Evolutionary conservation across 192 early-diverging fungal genomes (phyloP).

Genomic region (Rhizophagus prolifer): DNA sequence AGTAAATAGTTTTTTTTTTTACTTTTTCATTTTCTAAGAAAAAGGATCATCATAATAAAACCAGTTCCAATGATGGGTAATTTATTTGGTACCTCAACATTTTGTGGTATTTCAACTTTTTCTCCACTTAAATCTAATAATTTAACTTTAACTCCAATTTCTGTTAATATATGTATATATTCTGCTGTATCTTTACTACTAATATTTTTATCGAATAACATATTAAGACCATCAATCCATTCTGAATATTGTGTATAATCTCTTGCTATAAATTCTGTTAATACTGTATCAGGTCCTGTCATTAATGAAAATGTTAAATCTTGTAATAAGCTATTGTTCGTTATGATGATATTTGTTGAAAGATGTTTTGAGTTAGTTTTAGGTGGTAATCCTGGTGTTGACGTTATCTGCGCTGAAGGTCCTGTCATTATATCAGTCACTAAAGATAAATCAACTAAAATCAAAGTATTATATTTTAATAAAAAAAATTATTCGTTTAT

Average conservation of each 20-base stretch:
- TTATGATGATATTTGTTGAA: no score
- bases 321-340: no score
- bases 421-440: constrained; percentile 36
- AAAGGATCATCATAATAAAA: constrained; percentile 32
- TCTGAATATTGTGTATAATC: constrained; percentile 51
- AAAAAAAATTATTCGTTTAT: background rate
- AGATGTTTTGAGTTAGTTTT: background rate
- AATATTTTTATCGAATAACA: constrained; percentile 67
- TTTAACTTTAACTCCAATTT: constrained; percentile 66
- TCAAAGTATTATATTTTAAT: background rate
- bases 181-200: constrained; percentile 63
- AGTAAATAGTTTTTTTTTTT: no score
- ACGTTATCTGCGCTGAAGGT: background rate
- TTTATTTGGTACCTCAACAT: constrained; percentile 22
- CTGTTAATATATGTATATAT: constrained; percentile 61
- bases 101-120: constrained; percentile 50
- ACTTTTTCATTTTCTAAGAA: no score
- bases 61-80: constrained; percentile 6
- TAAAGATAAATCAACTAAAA: constrained; percentile 34
- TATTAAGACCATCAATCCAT: constrained; percentile 76
- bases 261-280: constrained; percentile 60
- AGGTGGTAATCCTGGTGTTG: no score
- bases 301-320: no score
- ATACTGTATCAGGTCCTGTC: constrained; percentile 14
- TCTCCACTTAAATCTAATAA: constrained; percentile 68